These are phyloP conservation scores for Cercospora zeae-maydis DNA, from an alignment of 2,329 filamentous ascomycete genomes.

Conservation along the genomic window DNA sequence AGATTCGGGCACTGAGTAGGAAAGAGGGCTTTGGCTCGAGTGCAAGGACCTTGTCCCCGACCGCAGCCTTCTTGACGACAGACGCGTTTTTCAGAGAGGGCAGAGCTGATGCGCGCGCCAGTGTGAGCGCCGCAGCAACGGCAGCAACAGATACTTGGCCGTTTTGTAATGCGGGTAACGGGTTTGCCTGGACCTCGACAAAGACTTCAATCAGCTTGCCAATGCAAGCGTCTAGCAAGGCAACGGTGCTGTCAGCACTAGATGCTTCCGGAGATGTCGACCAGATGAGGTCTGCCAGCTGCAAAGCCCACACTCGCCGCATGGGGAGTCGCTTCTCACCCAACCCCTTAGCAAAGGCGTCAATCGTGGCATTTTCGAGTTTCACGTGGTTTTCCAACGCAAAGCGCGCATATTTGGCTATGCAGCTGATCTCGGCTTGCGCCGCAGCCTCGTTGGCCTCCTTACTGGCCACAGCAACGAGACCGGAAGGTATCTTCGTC, in stretches of 20 bases:
- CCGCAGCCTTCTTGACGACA: conserved; percentile 59
- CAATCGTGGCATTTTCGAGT: conserved; percentile 63
- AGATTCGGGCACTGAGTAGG: conserved; percentile 77
- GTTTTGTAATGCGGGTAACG: conserved; percentile 72
- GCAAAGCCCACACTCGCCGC: conserved; percentile 76
- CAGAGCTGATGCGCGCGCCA: conserved; percentile 53
- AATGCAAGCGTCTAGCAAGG: conserved; percentile 50
- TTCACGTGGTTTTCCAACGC: conserved; percentile 59
- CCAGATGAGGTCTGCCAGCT: conserved; percentile 68
- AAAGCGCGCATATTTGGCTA: conserved; percentile 63
- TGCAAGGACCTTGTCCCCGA: conserved; percentile 63
- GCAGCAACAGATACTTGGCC: conserved; percentile 78
- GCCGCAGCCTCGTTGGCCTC: conserved; percentile 86
- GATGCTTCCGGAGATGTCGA: conserved; percentile 49
- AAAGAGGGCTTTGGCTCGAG: conserved; percentile 82
- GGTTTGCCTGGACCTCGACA: conserved; percentile 74
- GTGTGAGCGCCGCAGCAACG: conserved; percentile 63
- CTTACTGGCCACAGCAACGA: conserved; percentile 69
- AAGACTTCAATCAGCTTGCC: conserved; percentile 65
- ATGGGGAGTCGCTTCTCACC: conserved; percentile 77
- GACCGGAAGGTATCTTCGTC: conserved; percentile 61
- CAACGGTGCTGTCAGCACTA: conserved; percentile 45
- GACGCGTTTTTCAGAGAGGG: conserved; percentile 53
- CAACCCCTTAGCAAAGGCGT: conserved; percentile 75
- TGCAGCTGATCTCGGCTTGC: conserved; percentile 67